Conservation (phyloP, 345 rosid genomes). For the Sonneratia alba region DNA sequence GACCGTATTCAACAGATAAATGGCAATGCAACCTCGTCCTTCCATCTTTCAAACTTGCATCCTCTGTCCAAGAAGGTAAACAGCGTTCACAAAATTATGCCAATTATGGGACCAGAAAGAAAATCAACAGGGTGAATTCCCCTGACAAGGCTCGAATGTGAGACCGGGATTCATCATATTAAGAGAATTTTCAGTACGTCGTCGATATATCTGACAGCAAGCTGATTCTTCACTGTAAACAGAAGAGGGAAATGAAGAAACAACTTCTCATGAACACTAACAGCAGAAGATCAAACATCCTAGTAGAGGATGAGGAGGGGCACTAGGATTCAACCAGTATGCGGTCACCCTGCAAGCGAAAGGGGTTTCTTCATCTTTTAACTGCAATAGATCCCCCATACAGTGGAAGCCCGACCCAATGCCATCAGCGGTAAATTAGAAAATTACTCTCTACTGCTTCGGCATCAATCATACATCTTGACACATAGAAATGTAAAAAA, state of each 20-base stretch:
- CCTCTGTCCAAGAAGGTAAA: too few species aligned
- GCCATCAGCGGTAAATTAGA: neutral
- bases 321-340: neutral
- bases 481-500: neutral
- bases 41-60: too few species aligned
- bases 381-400: neutral
- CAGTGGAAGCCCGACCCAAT: neutral
- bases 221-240: neutral
- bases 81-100: too few species aligned
- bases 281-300: neutral
- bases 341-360: neutral
- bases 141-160: neutral
- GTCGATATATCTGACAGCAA: neutral
- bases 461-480: neutral
- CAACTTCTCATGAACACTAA: neutral
- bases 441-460: constrained; percentile 2
- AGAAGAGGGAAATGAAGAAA: neutral
- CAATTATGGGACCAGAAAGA: neutral
- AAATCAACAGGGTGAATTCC: neutral
- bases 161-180: neutral
- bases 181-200: neutral
- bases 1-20: too few species aligned
- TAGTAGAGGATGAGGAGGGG: neutral
- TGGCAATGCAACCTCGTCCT: too few species aligned
- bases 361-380: neutral